phyloP scores from a whole-genome alignment of 805 yeast genomes.

The Yarrowia bubula region DNA sequence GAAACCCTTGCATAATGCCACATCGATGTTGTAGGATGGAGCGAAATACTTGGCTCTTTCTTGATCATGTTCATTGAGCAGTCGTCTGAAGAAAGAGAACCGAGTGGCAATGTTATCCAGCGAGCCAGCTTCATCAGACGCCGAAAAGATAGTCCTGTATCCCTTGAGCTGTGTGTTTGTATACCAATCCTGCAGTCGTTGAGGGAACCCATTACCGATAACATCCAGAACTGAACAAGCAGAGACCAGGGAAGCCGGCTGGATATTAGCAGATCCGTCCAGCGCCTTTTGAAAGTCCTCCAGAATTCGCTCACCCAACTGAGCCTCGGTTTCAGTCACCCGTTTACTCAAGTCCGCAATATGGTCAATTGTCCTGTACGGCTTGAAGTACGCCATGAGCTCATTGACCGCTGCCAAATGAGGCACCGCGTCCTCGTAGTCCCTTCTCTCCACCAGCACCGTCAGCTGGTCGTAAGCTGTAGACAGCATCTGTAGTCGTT shows the following conservation, averaged over 20 bases:
- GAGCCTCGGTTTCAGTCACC: slow-evolving; percentile 57
- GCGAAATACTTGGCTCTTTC: slow-evolving; percentile 61
- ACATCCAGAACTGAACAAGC: slow-evolving; percentile 73
- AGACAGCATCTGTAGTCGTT: slow-evolving; percentile 81
- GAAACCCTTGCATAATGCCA: slow-evolving; percentile 58
- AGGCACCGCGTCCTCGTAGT: slow-evolving; percentile 55
- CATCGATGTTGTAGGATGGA: slow-evolving; percentile 64
- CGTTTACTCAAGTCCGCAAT: slow-evolving; percentile 63
- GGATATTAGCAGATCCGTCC: background rate
- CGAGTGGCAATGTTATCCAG: slow-evolving; percentile 82
- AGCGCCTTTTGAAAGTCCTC: slow-evolving; percentile 59
- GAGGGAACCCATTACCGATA: slow-evolving; percentile 52
- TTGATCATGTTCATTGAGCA: slow-evolving; percentile 57
- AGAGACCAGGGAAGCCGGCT: slow-evolving; percentile 40
- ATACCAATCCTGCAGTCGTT: slow-evolving; percentile 68
- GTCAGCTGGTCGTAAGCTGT: slow-evolving; percentile 67
- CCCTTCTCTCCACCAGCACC: slow-evolving; percentile 46
- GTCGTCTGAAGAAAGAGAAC: slow-evolving; percentile 74
- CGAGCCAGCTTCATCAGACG: slow-evolving; percentile 90
- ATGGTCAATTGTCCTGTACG: slow-evolving; percentile 80
- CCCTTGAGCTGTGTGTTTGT: slow-evolving; percentile 68
- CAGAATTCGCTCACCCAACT: slow-evolving; percentile 66
- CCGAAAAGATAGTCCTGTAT: slow-evolving; percentile 67
- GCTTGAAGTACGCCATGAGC: slow-evolving; percentile 67
- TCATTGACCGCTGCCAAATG: slow-evolving; percentile 71